Evolutionary conservation across 768 basidiomycete species (phyloP).

Genomic region (Podaxis rugospora): DNA sequence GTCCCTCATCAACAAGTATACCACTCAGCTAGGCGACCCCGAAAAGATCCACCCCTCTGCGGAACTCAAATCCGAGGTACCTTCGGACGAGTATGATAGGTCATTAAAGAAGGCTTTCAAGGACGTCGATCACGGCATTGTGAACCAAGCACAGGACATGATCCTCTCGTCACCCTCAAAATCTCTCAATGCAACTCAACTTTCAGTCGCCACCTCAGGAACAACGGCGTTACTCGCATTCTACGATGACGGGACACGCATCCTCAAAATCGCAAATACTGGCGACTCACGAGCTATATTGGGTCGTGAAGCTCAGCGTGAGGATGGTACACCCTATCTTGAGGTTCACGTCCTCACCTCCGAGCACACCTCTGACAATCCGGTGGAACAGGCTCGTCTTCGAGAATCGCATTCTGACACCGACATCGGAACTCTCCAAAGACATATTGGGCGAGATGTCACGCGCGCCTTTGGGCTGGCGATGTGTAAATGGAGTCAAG

Average conservation of each 20-base stretch:
- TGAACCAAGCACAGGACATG: constrained; percentile 21
- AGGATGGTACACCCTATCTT: constrained; percentile 17
- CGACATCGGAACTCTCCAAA: constrained; percentile 12
- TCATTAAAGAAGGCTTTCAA: neutral
- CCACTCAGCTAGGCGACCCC: neutral
- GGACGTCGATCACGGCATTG: constrained; percentile 29
- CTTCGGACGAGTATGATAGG: constrained; percentile 1
- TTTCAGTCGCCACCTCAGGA: constrained; percentile 28
- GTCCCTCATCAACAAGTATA: neutral
- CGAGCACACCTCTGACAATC: constrained; percentile 32
- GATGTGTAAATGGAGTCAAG: constrained; percentile 36
- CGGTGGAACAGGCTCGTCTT: constrained; percentile 27
- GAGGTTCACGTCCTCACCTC: constrained; percentile 34
- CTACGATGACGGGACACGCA: constrained; percentile 31
- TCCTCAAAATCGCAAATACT: constrained; percentile 32
- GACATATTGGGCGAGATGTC: constrained; percentile 22
- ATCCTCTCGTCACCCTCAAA: constrained; percentile 20
- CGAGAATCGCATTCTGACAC: constrained; percentile 24
- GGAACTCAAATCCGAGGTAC: neutral
- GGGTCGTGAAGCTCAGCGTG: constrained; percentile 23
- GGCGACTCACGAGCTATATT: constrained; percentile 40
- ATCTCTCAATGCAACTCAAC: constrained; percentile 17
- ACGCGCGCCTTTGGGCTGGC: constrained; percentile 40
- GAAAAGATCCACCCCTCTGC: neutral
- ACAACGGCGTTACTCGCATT: constrained; percentile 24